Evolutionary conservation across 208 protist genomes (phyloP).

Genomic region (Novymonas esmeraldas): DNA sequence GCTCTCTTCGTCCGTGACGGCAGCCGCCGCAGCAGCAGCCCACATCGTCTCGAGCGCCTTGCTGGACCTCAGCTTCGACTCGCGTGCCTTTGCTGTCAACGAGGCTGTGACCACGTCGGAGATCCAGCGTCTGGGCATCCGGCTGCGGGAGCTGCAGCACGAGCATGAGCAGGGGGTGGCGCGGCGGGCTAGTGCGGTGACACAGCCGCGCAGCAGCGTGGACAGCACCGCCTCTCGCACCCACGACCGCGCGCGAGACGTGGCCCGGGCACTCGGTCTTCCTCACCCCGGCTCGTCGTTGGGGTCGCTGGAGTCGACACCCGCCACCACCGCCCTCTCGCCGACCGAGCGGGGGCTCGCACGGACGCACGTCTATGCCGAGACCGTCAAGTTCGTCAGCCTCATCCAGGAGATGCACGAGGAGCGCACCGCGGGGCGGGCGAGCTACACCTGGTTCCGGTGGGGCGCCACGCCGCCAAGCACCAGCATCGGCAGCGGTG

Average conservation of each 20-base stretch:
- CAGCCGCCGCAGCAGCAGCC: background rate
- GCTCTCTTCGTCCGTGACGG: background rate
- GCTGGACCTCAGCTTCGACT: constrained; percentile 36
- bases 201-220: background rate
- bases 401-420: constrained; percentile 23
- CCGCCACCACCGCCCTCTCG: no score
- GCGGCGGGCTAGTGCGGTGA: background rate
- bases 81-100: constrained; percentile 14
- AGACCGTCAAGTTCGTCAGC: constrained; percentile 26
- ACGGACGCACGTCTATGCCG: constrained; percentile 1
- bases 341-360: background rate
- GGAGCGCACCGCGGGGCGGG: constrained; percentile 3
- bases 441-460: constrained; percentile 30
- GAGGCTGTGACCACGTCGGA: constrained; percentile 5
- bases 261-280: background rate
- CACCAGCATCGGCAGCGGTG: background rate
- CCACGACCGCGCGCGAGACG: background rate
- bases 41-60: constrained; percentile 11
- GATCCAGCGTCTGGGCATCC: constrained; percentile 26
- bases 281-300: background rate
- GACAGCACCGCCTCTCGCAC: background rate
- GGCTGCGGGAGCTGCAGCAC: constrained; percentile 14
- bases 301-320: background rate
- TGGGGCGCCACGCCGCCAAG: background rate
- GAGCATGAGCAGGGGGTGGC: background rate